These are phyloP conservation scores for Nicotiana tabacum DNA, from an alignment of 257 asterid genomes.

Conservation along the genomic window DNA sequence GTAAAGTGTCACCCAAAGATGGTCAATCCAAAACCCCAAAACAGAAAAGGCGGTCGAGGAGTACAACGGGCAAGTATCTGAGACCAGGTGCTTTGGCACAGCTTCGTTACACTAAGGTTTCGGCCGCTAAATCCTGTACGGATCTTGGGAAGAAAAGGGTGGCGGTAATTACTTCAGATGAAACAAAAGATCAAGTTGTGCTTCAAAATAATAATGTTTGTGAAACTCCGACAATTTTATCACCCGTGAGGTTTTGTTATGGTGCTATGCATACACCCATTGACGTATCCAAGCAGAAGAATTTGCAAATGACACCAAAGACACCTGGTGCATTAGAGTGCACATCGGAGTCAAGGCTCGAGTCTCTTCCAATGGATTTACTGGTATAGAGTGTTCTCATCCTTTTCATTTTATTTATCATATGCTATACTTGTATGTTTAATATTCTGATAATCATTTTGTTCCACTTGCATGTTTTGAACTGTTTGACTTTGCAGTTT, in stretches of 20 bases:
- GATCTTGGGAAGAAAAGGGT: constrained; percentile 85
- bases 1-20: constrained; percentile 49
- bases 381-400: constrained; percentile 45
- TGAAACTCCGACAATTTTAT: constrained; percentile 35
- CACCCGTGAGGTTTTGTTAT: constrained; percentile 60
- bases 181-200: constrained; percentile 20
- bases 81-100: constrained; percentile 93
- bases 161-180: constrained; percentile 40
- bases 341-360: constrained; percentile 67
- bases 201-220: constrained; percentile 22
- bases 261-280: constrained; percentile 28
- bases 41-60: constrained; percentile 50
- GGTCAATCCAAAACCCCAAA: constrained; percentile 41
- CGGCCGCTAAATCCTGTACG: constrained; percentile 68
- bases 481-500: not conserved
- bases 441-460: constrained; percentile 6
- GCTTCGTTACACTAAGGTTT: constrained; percentile 63
- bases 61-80: constrained; percentile 49
- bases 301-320: constrained; percentile 56
- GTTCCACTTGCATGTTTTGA: not conserved
- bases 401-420: not conserved
- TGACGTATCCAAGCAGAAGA: constrained; percentile 30
- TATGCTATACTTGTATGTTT: not conserved
- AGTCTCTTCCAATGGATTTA: constrained; percentile 83
- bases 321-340: constrained; percentile 53